phyloP scores from a whole-genome alignment of 179 eudicot species.

The Beta corolliflora region DNA sequence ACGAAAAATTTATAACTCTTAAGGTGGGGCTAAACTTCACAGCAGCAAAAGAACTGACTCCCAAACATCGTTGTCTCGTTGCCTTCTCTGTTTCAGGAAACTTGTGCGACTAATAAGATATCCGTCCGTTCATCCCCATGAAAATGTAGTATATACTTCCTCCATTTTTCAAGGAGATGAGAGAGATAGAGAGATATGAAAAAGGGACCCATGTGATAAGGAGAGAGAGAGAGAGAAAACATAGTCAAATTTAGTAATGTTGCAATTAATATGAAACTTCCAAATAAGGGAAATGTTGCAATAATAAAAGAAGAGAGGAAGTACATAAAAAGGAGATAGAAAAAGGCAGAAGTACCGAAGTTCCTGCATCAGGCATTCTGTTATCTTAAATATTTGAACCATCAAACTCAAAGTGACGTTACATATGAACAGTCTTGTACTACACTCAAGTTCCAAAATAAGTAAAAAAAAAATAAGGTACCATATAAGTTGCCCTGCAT shows the following conservation, averaged over 20 bases:
- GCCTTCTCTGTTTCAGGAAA: neutral
- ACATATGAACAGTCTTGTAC: neutral
- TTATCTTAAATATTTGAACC: neutral
- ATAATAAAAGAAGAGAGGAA: no score
- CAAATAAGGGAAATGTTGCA: no score
- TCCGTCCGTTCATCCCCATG: neutral
- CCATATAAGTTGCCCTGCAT: neutral
- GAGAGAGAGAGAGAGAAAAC: no score
- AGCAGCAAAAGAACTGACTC: neutral
- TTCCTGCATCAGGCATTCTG: neutral
- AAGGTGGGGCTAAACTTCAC: neutral
- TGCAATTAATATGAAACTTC: no score
- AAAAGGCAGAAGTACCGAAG: no score
- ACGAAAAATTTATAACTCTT: neutral
- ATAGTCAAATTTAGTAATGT: no score
- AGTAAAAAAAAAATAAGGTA: neutral
- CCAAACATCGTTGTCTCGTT: neutral
- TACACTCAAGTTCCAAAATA: neutral
- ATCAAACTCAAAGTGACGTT: neutral
- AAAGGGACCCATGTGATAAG: no score
- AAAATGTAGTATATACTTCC: no score
- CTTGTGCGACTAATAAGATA: neutral
- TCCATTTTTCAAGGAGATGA: no score
- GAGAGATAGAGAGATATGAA: no score
- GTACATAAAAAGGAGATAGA: no score